These are phyloP conservation scores for Fabrea salina DNA, from an alignment of 169 alveolate genomes.

Conservation along the genomic window DNA sequence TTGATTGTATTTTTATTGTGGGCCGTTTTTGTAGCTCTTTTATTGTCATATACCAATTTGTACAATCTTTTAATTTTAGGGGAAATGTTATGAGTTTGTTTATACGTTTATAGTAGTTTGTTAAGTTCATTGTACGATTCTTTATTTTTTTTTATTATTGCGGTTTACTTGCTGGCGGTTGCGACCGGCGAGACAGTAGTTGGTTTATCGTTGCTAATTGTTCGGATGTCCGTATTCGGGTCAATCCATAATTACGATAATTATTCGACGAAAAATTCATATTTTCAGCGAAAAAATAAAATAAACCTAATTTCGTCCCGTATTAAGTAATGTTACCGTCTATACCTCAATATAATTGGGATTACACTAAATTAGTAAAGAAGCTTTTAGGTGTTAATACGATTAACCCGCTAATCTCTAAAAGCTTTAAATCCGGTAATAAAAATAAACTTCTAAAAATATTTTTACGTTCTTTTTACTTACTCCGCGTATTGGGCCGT, in stretches of 20 bases:
- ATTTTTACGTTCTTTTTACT: too few species aligned
- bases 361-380: not conserved
- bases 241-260: not conserved
- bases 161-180: not conserved
- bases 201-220: not conserved
- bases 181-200: constrained; percentile 2
- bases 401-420: too few species aligned
- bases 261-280: not conserved
- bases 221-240: not conserved
- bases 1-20: not conserved
- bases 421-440: too few species aligned
- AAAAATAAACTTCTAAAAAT: too few species aligned
- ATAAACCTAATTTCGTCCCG: not conserved
- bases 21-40: not conserved
- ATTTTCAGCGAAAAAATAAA: not conserved
- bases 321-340: not conserved
- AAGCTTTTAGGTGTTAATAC: not conserved
- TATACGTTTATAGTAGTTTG: not conserved
- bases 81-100: constrained; percentile 3
- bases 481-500: too few species aligned
- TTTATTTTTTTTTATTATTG: not conserved
- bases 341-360: not conserved
- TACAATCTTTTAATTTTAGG: not conserved
- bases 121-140: not conserved
- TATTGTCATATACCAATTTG: not conserved